Evolutionary conservation across 2,329 filamentous ascomycete genomes (phyloP), one percentile per base, ranked within the genome.

Genomic region (Cladosporium sp.): DNA sequence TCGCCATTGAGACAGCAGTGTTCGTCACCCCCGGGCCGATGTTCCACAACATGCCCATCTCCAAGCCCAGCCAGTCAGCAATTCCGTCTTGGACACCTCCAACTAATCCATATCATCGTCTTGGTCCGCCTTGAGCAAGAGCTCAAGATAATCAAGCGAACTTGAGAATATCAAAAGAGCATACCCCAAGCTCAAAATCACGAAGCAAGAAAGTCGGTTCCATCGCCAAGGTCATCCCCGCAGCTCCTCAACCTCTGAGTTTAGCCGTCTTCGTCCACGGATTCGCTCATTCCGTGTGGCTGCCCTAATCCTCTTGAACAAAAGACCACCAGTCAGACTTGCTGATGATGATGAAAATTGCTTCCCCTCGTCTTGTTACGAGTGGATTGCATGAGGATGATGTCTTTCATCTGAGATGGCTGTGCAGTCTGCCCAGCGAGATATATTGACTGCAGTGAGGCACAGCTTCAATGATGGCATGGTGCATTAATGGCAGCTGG

Each of bases 221-320:
- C 22, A 27, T 27, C 9, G 22, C 22, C 22, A 27, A 27, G 22
- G 9, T 27, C 22, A 27, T 27, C 22, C 22, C 22, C 22, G 22
- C 22, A 4, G 22, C 22, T 27, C 22, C 22, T 5, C 9, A 9
- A 4, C 9, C 9, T 27, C 5, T 4, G 5, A 9, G 22, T 48
- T 48, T 48, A 48, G 36, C 45, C 45, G 45, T 48, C 25, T 48
- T 40, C 13, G n/a, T 27, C 27, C 9, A 40, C 45, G 45, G 45
- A 48, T 6, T 39, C 39, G 36, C 27, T 48, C 33, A 22, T 39
- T 48, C 45, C 45, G 45, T 40, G 8, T 4, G 18, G 22, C 9
- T n/a, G 12, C 11, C 38, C 18, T 29, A 9, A 46, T 35, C 32
- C 19, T 46, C 3, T 36, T 29, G 32, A 9, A 7, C 27, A n/a